phyloP scores from a whole-genome alignment of 352 stramenopile genomes.

The Phytophthora melonis region DNA sequence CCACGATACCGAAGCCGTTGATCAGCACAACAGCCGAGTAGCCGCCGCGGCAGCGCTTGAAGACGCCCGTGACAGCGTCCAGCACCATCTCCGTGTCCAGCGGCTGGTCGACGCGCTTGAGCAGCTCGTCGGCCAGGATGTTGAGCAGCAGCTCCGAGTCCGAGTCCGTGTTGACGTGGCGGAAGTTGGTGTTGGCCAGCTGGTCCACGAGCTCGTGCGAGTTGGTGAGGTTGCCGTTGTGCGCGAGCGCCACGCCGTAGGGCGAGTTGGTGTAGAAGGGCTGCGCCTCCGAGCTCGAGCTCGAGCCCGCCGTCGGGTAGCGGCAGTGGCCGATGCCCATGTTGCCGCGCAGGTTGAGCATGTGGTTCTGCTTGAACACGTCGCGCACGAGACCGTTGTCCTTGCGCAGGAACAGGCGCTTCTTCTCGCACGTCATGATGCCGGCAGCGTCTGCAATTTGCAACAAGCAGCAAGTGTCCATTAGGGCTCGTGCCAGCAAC shows the following conservation, averaged over 20 bases:
- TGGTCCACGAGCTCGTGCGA: constrained; percentile 95
- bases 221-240: constrained; percentile 99
- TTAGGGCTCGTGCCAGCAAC: not conserved
- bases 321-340: constrained; percentile 98
- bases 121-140: constrained; percentile 97
- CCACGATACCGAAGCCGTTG: constrained; percentile 97
- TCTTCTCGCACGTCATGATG: constrained; percentile 96
- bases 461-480: not conserved
- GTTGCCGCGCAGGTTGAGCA: constrained; percentile 95
- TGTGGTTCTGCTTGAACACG: constrained; percentile 99
- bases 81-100: constrained; percentile 90
- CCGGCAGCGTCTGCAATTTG: constrained; percentile 83
- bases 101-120: constrained; percentile 75
- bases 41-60: constrained; percentile 96
- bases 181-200: constrained; percentile 92
- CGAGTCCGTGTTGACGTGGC: constrained; percentile 99
- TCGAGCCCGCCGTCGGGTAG: constrained; percentile 97
- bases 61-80: constrained; percentile 92
- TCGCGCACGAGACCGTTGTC: constrained; percentile 99
- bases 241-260: constrained; percentile 97
- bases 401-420: constrained; percentile 97
- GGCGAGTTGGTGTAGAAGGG: constrained; percentile 99
- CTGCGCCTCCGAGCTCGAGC: constrained; percentile 92
- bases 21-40: constrained; percentile 98
- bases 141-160: constrained; percentile 99